Conservation (phyloP, 768 basidiomycete genomes). For the Termitomyces sp. region DNA sequence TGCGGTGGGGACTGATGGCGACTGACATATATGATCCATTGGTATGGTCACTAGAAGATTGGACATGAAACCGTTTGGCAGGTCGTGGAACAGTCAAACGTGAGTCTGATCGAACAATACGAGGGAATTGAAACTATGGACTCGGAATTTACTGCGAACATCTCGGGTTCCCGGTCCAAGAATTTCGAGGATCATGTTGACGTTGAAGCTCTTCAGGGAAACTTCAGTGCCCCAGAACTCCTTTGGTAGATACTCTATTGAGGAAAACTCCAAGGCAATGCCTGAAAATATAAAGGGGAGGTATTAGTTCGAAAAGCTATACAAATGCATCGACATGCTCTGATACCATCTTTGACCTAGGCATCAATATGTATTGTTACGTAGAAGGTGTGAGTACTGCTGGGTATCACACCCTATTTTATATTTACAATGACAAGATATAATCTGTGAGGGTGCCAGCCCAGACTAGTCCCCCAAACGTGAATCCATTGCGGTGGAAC, state of each 20-base stretch:
- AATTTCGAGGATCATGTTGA: constrained; percentile 3
- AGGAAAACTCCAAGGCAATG: too few species aligned
- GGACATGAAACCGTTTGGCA: constrained; percentile 2
- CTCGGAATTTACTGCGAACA: constrained; percentile 8
- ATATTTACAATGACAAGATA: constrained; percentile 5
- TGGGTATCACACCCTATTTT: too few species aligned
- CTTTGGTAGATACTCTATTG: too few species aligned
- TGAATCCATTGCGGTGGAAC: constrained; percentile 10
- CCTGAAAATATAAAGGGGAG: too few species aligned
- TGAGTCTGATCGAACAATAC: background rate
- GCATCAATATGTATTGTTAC: too few species aligned
- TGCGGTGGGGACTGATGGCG: background rate
- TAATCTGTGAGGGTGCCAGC: constrained; percentile 13
- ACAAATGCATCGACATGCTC: too few species aligned
- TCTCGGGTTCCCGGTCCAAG: constrained; percentile 7
- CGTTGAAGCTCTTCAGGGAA: constrained; percentile 5
- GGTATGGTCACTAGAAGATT: background rate
- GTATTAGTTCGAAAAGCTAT: too few species aligned
- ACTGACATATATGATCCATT: background rate
- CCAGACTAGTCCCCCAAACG: background rate
- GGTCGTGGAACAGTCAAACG: constrained; percentile 4
- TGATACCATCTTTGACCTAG: too few species aligned
- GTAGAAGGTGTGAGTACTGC: too few species aligned
- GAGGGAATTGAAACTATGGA: background rate
- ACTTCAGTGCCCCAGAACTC: constrained; percentile 5